A percentile compares a stretch with the other conserved stretches of the same genome.
phyloP scores from a whole-genome alignment of 2,329 filamentous ascomycete species.

The Fusarium torreyae region DNA sequence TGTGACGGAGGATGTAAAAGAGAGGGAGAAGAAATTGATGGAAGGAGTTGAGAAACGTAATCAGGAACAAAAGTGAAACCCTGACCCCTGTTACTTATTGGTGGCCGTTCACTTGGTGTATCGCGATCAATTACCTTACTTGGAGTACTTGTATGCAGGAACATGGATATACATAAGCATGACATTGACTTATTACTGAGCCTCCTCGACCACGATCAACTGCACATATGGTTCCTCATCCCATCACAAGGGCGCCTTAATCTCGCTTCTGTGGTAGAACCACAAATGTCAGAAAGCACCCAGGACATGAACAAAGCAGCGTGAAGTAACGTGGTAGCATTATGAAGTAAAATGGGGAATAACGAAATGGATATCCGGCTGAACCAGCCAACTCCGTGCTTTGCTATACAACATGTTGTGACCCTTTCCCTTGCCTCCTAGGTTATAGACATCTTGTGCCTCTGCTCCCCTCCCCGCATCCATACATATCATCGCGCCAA shows the following conservation, averaged over 20 bases:
- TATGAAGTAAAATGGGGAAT: conserved; percentile 7
- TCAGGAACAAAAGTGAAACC: not conserved
- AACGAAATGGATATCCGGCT: conserved; percentile 5
- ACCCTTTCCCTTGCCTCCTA: not conserved
- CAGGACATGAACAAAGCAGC: no score
- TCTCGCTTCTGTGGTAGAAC: no score
- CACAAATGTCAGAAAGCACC: no score
- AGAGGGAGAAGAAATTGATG: conserved; percentile 27
- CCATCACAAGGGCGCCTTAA: no score
- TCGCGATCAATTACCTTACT: no score
- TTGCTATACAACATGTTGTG: not conserved
- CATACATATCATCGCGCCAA: no score
- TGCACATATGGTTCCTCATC: no score
- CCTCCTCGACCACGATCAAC: no score
- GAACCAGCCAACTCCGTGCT: conserved; percentile 31
- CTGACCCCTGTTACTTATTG: not conserved
- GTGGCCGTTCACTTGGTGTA: not conserved
- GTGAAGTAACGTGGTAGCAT: not conserved
- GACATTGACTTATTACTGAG: no score
- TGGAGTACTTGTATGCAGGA: no score
- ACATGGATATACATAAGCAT: no score
- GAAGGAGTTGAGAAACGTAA: conserved; percentile 3
- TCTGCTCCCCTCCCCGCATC: not conserved
- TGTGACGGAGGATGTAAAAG: conserved; percentile 36
- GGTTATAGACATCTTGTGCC: not conserved